Conservation (phyloP, 2,329 filamentous ascomycete species). For the Fusarium sp. region DNA sequence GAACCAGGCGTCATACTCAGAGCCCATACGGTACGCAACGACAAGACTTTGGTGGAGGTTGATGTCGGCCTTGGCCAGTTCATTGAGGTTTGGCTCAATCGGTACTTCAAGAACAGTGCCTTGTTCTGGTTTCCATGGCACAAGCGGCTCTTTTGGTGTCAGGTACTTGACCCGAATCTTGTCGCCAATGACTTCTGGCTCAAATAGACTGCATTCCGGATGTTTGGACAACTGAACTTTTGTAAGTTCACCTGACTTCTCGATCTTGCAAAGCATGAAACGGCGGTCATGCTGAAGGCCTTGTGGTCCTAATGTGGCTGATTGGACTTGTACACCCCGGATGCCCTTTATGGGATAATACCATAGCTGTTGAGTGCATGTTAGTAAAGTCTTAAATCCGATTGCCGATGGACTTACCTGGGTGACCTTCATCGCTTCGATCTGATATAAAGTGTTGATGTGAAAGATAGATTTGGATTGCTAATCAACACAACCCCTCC, state of each 20-base stretch:
- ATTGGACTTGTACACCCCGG: constrained; percentile 67
- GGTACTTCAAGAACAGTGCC: constrained; percentile 64
- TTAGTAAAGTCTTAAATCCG: constrained; percentile 2
- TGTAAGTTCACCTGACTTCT: constrained; percentile 55
- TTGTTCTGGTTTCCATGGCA: constrained; percentile 53
- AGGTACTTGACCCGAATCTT: constrained; percentile 59
- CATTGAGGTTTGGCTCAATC: constrained; percentile 62
- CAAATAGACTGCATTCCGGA: constrained; percentile 73
- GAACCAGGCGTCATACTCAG: constrained; percentile 73
- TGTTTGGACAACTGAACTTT: constrained; percentile 71
- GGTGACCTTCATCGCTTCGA: constrained; percentile 49
- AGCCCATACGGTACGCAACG: constrained; percentile 72
- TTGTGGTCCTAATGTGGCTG: constrained; percentile 67
- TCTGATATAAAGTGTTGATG: constrained; percentile 14
- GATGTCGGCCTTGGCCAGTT: constrained; percentile 63
- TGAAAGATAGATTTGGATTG: constrained; percentile 18
- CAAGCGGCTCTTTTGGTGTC: constrained; percentile 53
- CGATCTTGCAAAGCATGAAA: constrained; percentile 75
- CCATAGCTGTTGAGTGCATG: constrained; percentile 61
- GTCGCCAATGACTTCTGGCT: constrained; percentile 62
- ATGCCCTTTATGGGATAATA: constrained; percentile 81
- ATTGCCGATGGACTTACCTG: constrained; percentile 37
- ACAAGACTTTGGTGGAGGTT: constrained; percentile 70
- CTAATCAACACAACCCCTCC: constrained; percentile 33
- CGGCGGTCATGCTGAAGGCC: constrained; percentile 75